Base-by-base conservation (phyloP, 164 flowering plant genomes). In the Tetrastigma voinierianum region DNA sequence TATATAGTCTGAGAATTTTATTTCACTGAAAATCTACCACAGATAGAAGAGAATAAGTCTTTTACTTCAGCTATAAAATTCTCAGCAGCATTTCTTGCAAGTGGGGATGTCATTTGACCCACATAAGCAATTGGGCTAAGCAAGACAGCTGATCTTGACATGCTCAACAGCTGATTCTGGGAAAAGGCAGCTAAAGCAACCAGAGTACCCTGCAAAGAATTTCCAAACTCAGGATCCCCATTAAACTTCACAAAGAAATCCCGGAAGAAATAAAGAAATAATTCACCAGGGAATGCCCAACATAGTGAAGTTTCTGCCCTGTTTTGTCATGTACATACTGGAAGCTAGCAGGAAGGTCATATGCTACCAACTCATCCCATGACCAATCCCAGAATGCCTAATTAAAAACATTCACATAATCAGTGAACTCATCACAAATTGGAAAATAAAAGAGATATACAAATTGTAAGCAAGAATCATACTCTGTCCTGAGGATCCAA, bases 381-480 rank as follows among this genome's bases (percentile, higher is more conserved):
- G 96, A 57, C 98, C 98, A 93, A 66, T 90, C 78, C 98, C 98
- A 93, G 57, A 74, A 93, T 43, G 75, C 86, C 97, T 90, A 62
- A 11, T 66, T 46, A n/a, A 54, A 9, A 44, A 25, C 40, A 64
- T 12, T 10, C 13, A 69, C 45, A 43, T 16, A 43, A 21, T 19
- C 54, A 10, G 24, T 15, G 14, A 55, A n/a, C n/a, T n/a, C n/a
- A 9, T 5, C 14, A 9, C 21, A 45, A 25, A 13, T 32, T 32
- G 47, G 24, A 11, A 16, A 23, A 13, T 17, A 59, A 32, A 15
- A 14, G 14, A 32, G 48, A 59, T n/a, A 59, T 10, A 2, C 17
- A 13, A 21, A 9, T 23, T 59, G n/a, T 2, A 32, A 18, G 19
- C 12, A 49, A 64, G 15, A 19, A 20, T 53, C 46, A 10, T n/a